These are phyloP conservation scores for Cyclotella baltica DNA, from an alignment of 108 stramenopile genomes.

Conservation along the genomic window DNA sequence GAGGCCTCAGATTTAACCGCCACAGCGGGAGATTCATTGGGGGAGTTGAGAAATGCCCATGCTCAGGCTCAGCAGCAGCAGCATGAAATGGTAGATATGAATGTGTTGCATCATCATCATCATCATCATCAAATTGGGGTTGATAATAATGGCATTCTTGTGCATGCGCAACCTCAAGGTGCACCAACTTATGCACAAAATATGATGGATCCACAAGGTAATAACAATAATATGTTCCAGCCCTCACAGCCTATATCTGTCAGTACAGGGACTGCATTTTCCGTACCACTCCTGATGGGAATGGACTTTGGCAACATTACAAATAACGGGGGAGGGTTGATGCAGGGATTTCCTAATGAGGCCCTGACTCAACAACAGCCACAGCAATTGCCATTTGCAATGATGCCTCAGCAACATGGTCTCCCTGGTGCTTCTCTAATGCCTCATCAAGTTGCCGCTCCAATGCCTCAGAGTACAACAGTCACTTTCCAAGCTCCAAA, in stretches of 20 bases:
- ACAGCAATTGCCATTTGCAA: neutral
- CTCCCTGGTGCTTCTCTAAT: neutral
- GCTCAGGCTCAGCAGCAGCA: slow-evolving; percentile 3
- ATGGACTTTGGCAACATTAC: neutral
- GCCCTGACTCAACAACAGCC: neutral
- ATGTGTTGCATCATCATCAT: neutral
- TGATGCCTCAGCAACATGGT: slow-evolving; percentile 2
- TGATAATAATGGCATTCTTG: neutral
- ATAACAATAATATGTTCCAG: neutral
- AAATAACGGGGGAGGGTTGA: neutral
- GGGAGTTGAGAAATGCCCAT: neutral
- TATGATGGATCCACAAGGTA: neutral
- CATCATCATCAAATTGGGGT: neutral
- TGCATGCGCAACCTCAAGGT: neutral
- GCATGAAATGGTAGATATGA: neutral
- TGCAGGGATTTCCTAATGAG: neutral
- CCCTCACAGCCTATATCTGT: neutral
- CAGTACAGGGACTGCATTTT: neutral
- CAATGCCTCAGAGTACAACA: neutral
- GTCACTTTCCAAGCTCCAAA: neutral
- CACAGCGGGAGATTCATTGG: neutral
- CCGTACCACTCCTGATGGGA: slow-evolving; percentile 1
- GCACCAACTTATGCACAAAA: neutral
- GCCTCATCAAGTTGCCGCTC: neutral
- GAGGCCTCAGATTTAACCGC: neutral